Evolutionary conservation across 1,139 yeast genomes (phyloP).

Genomic region (Hemisphaericaspora lyxosophila): DNA sequence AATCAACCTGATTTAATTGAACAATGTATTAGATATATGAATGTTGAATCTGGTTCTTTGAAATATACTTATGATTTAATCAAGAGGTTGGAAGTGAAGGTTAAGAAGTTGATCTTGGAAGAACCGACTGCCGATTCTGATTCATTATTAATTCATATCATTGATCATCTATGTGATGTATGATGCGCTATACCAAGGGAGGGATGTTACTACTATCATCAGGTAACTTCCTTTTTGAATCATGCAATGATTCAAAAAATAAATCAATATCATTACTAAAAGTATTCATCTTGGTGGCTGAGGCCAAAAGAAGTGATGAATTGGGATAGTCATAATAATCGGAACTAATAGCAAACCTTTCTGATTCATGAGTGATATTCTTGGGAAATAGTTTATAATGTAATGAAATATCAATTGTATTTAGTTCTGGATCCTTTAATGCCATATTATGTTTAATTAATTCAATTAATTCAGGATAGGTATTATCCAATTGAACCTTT

Average conservation of each 20-base stretch:
- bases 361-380: slow-evolving; percentile 21
- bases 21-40: slow-evolving; percentile 24
- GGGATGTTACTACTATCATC: not conserved
- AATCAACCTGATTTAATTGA: slow-evolving; percentile 17
- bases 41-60: slow-evolving; percentile 9
- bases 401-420: slow-evolving; percentile 23
- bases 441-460: slow-evolving; percentile 15
- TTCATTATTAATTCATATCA: slow-evolving; percentile 9
- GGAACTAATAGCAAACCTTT: slow-evolving; percentile 15
- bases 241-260: slow-evolving; percentile 19
- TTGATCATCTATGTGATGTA: slow-evolving; percentile 11
- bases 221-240: too few relatives aligned
- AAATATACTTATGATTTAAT: slow-evolving; percentile 11
- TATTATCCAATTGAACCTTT: slow-evolving; percentile 15
- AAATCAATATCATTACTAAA: slow-evolving; percentile 25
- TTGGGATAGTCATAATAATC: slow-evolving; percentile 1
- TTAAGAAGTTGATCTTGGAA: slow-evolving; percentile 3
- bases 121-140: not conserved
- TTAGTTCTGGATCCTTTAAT: slow-evolving; percentile 8
- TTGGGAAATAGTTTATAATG: slow-evolving; percentile 25
- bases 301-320: not conserved
- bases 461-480: slow-evolving; percentile 22
- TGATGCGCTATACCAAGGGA: slow-evolving; percentile 4
- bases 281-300: not conserved
- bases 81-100: slow-evolving; percentile 5